Conservation (phyloP, 2,329 filamentous ascomycete species). For the Exophiala calicioides region DNA sequence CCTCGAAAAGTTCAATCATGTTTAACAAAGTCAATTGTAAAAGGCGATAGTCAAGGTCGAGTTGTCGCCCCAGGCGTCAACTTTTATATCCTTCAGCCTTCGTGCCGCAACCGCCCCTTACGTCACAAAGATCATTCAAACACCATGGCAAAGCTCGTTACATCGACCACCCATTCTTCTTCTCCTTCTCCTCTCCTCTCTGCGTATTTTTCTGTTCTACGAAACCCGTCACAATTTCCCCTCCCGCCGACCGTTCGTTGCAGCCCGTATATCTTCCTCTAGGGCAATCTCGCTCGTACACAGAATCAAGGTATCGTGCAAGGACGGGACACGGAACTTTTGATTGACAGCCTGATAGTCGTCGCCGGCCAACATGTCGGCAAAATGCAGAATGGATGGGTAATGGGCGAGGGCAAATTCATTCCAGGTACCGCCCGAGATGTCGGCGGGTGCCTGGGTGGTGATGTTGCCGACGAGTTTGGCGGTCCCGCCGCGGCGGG, state of each 20-base stretch:
- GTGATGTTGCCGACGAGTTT: slow-evolving; percentile 64
- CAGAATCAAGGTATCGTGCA: slow-evolving; percentile 56
- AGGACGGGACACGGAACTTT: slow-evolving; percentile 51
- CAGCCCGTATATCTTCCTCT: slow-evolving; percentile 31
- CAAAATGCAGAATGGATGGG: slow-evolving; percentile 62
- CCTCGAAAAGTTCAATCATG: too few species aligned
- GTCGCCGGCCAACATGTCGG: slow-evolving; percentile 59
- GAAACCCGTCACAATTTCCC: slow-evolving; percentile 31
- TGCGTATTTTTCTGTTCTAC: too few species aligned
- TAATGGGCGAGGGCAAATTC: slow-evolving; percentile 67
- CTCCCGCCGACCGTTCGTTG: too few species aligned
- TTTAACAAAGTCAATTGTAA: too few species aligned
- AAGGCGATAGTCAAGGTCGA: too few species aligned
- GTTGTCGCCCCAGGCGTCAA: too few species aligned
- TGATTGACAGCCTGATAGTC: slow-evolving; percentile 63
- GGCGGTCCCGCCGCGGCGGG: slow-evolving; percentile 57
- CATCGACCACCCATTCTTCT: too few species aligned
- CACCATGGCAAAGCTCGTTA: too few species aligned
- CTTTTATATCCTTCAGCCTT: too few species aligned
- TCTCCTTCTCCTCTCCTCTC: too few species aligned
- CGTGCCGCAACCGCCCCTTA: too few species aligned
- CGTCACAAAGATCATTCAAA: too few species aligned
- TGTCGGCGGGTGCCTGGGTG: slow-evolving; percentile 17
- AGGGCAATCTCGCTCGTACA: slow-evolving; percentile 55
- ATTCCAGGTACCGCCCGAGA: slow-evolving; percentile 54